A percentile compares a stretch with the other conserved stretches of the same genome.
Conservation (phyloP, 2,329 filamentous ascomycete species). For the Penicillium crustosum region DNA sequence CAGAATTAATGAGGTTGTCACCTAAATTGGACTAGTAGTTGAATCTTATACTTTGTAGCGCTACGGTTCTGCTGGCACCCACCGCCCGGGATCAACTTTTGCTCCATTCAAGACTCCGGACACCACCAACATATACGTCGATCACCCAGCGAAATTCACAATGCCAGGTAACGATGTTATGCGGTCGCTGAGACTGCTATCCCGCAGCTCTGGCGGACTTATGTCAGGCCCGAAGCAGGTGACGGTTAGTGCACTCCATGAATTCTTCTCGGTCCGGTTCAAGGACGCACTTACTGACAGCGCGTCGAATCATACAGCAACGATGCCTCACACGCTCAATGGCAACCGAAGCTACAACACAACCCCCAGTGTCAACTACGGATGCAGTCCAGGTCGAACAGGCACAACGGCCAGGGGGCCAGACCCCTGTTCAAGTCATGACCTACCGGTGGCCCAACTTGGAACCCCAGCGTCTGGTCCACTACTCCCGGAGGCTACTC, state of each 20-base stretch:
- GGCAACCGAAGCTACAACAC: constrained; percentile 48
- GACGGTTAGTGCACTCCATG: constrained; percentile 32
- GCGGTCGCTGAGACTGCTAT: constrained; percentile 40
- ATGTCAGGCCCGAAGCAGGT: constrained; percentile 36
- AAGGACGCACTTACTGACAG: constrained; percentile 23
- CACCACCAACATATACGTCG: constrained; percentile 13
- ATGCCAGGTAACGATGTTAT: constrained; percentile 41
- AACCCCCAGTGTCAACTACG: background rate
- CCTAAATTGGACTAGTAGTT: too few relatives aligned
- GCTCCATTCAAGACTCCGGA: constrained; percentile 23
- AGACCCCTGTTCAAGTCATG: constrained; percentile 72
- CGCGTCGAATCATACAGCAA: constrained; percentile 39
- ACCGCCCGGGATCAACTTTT: constrained; percentile 37
- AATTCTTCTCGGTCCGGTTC: background rate
- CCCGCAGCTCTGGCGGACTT: constrained; percentile 38
- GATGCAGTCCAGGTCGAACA: background rate
- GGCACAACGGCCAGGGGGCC: constrained; percentile 6
- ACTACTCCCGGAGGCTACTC: constrained; percentile 80
- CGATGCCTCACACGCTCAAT: constrained; percentile 46
- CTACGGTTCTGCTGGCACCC: constrained; percentile 37
- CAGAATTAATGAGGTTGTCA: too few relatives aligned
- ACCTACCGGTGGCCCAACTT: constrained; percentile 87
- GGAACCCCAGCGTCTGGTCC: constrained; percentile 75
- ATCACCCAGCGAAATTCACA: constrained; percentile 16
- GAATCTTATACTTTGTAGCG: constrained; percentile 3